A percentile compares a stretch with the other conserved stretches of the same genome.
These are phyloP conservation scores for Chaetomium globosum DNA, from an alignment of 2,329 filamentous ascomycete species.

Conservation along the genomic window DNA sequence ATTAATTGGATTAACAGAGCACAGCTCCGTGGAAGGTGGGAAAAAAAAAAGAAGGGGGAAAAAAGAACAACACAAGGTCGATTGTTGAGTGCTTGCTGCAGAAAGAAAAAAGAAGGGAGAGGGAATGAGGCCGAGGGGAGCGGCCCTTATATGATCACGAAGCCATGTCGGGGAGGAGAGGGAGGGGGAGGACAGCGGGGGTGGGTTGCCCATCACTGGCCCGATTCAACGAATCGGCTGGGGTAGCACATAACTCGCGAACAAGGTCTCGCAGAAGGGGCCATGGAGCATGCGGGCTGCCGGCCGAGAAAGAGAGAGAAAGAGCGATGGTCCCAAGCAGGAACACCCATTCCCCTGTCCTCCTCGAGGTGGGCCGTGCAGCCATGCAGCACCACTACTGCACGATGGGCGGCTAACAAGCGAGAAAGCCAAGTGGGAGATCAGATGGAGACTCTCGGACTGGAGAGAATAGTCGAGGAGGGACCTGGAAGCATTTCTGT, in stretches of 20 bases:
- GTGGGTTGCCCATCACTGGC: slow-evolving; percentile 31
- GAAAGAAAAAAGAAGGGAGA: slow-evolving; percentile 53
- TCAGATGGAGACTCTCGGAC: slow-evolving; percentile 4
- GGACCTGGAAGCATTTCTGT: slow-evolving; percentile 9
- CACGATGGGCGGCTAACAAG: slow-evolving; percentile 48
- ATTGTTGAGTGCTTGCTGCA: slow-evolving; percentile 66
- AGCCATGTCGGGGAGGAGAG: slow-evolving; percentile 41
- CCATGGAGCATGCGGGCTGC: slow-evolving; percentile 29
- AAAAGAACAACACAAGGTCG: slow-evolving; percentile 55
- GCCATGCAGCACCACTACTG: slow-evolving; percentile 41
- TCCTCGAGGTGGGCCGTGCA: slow-evolving; percentile 30
- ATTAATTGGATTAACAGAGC: slow-evolving; percentile 43
- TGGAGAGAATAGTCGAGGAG: neutral
- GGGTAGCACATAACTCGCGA: slow-evolving; percentile 31
- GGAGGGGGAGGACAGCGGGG: slow-evolving; percentile 32
- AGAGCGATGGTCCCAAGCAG: too few species aligned
- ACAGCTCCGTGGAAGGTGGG: slow-evolving; percentile 41
- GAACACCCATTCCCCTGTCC: slow-evolving; percentile 12
- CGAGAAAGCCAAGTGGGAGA: slow-evolving; percentile 25
- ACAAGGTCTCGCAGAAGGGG: slow-evolving; percentile 31
- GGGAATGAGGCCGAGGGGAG: slow-evolving; percentile 44
- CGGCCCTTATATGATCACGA: slow-evolving; percentile 47
- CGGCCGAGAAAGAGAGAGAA: slow-evolving; percentile 25
- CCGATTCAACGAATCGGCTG: slow-evolving; percentile 34
- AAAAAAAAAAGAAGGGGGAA: slow-evolving; percentile 35